These are phyloP conservation scores for Tuber indicum DNA, from an alignment of 495 filamentous ascomycete species.

Conservation along the genomic window DNA sequence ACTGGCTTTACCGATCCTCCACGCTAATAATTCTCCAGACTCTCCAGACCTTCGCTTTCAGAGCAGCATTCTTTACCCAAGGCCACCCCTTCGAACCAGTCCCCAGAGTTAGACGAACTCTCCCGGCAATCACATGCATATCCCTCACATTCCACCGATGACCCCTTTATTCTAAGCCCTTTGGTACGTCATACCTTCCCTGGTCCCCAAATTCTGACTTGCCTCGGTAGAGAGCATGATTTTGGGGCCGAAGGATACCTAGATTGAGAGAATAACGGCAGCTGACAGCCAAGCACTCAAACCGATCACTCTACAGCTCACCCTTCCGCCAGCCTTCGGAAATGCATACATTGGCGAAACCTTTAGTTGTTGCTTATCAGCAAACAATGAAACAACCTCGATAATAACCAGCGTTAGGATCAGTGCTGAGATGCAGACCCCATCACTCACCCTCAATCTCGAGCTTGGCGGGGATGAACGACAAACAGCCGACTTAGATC, in stretches of 20 bases:
- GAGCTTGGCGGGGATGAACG: conserved; percentile 48
- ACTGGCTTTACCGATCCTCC: conserved; percentile 28
- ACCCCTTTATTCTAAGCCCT: conserved; percentile 56
- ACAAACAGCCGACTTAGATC: conserved; percentile 51
- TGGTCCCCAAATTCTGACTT: not conserved
- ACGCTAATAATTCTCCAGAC: conserved; percentile 38
- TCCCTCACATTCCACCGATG: conserved; percentile 48
- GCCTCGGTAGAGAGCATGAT: not conserved
- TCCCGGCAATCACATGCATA: conserved; percentile 36
- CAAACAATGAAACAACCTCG: conserved; percentile 65
- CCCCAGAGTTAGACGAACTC: conserved; percentile 24
- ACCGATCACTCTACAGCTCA: conserved; percentile 51
- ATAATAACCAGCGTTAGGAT: conserved; percentile 62
- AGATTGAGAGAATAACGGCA: conserved; percentile 7
- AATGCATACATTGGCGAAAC: conserved; percentile 93
- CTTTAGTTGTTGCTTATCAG: conserved; percentile 88
- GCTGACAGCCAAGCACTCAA: conserved; percentile 6
- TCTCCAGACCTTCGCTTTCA: conserved; percentile 54
- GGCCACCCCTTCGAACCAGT: conserved; percentile 19
- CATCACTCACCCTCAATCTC: conserved; percentile 55
- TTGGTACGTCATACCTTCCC: conserved; percentile 45
- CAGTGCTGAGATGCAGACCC: conserved; percentile 90
- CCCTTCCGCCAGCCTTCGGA: conserved; percentile 87
- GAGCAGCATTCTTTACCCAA: conserved; percentile 44
- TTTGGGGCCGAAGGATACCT: not conserved